A percentile compares a stretch with the other conserved stretches of the same genome.
Evolutionary conservation across 371 early-diverging fungal species (phyloP).

Genomic region (Circinella umbellata): DNA sequence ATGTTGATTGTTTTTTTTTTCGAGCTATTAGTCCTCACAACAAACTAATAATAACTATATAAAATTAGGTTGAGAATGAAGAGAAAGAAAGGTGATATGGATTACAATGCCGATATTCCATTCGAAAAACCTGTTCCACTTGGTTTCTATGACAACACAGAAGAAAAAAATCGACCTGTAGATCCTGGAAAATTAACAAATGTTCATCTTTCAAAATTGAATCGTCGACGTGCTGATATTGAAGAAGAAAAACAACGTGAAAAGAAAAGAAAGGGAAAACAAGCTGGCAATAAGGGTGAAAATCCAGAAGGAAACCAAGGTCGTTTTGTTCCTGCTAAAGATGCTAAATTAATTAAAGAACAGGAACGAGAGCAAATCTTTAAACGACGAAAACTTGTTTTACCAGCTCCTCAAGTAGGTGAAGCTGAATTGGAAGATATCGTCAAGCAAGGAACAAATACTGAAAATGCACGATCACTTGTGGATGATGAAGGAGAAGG

Average conservation of each 20-base stretch:
- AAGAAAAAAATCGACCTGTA: conserved; percentile 71
- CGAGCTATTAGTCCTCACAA: too few species aligned
- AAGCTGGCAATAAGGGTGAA: conserved; percentile 46
- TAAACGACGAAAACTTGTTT: conserved; percentile 77
- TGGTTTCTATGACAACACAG: conserved; percentile 92
- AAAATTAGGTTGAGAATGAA: conserved; percentile 49
- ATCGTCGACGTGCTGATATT: conserved; percentile 76
- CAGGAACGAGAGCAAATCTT: conserved; percentile 75
- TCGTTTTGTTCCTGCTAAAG: conserved; percentile 59
- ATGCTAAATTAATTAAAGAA: conserved; percentile 61
- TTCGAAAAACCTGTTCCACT: conserved; percentile 87
- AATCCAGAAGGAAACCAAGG: conserved; percentile 52
- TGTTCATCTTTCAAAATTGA: conserved; percentile 76
- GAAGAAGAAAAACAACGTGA: conserved; percentile 71
- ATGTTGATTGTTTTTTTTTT: background rate
- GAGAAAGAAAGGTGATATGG: conserved; percentile 80
- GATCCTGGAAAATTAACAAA: conserved; percentile 68
- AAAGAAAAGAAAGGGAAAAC: conserved; percentile 72
- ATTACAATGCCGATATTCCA: conserved; percentile 96
- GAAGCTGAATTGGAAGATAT: conserved; percentile 92
- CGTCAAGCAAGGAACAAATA: conserved; percentile 86
- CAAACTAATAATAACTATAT: too few species aligned
- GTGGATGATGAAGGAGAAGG: conserved; percentile 62
- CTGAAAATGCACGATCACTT: conserved; percentile 76
- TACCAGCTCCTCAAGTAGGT: conserved; percentile 93